Percentiles rank a stretch among this genome's conserved stretches.
Conservation (phyloP, 2,329 filamentous ascomycete genomes). For the Lomentospora prolificans region DNA sequence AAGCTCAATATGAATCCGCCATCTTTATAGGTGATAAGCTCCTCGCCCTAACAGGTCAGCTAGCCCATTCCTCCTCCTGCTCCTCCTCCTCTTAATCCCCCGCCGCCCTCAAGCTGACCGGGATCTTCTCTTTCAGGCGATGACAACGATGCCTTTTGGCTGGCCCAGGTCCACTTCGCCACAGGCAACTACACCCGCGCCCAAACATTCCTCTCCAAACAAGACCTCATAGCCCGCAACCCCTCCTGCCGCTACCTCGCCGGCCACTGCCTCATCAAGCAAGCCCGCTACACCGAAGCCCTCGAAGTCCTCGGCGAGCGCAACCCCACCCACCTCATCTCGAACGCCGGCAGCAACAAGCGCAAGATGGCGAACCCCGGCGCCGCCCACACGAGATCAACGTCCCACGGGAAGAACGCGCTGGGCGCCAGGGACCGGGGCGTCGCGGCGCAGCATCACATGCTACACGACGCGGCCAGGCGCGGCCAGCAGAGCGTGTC, state of each 20-base stretch:
- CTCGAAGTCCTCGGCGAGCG: constrained; percentile 79
- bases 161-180: constrained; percentile 95
- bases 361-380: constrained; percentile 43
- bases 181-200: constrained; percentile 92
- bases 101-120: constrained; percentile 8
- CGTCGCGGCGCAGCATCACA: constrained; percentile 2
- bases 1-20: constrained; percentile 91
- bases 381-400: constrained; percentile 42
- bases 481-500: constrained; percentile 25
- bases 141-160: constrained; percentile 90
- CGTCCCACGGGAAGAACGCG: not conserved
- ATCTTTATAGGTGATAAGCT: constrained; percentile 98
- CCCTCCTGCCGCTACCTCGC: constrained; percentile 86
- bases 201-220: constrained; percentile 72
- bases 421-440: constrained; percentile 4
- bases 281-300: constrained; percentile 82
- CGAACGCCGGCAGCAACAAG: constrained; percentile 46
- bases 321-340: constrained; percentile 82
- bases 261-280: constrained; percentile 89
- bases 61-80: not conserved
- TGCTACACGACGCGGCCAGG: constrained; percentile 19
- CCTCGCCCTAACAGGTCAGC: constrained; percentile 78
- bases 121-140: constrained; percentile 49
- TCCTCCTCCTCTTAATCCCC: too few relatives aligned
- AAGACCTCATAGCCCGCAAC: constrained; percentile 72